Evolutionary conservation across 139 green algal genomes (phyloP), one percentile per base, ranked within the genome.

Genomic region (Chlamydomonas incerta): DNA sequence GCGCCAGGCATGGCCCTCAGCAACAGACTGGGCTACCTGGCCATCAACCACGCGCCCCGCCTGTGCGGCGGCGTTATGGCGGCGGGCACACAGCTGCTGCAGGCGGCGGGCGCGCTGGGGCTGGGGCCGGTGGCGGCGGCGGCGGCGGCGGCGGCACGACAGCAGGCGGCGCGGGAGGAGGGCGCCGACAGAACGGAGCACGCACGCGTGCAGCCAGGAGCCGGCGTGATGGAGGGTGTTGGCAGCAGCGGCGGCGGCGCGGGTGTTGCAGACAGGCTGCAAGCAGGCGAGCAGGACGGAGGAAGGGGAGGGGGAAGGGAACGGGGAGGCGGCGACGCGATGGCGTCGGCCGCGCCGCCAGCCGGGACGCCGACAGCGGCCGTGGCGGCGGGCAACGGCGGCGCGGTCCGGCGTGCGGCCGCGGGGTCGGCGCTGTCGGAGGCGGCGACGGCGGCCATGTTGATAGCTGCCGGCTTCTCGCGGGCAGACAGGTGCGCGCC

Each of bases 1-100:
- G 2, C 26, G 1, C 72, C 46, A 83, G 76, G 76, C 62, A 73
- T 83, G 76, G 37, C 76, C 1, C 29, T 73, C 0, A 65, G 60
- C 62, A 83, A 83, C 62, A 62, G 76, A 0, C 76, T 73, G 37
- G 62, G 60, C 41, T 83, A 60, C 76, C 60, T 73, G 37, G 76
- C 76, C 11, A 73, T 83, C 15, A 83, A 83, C 62, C 62, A 83
- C 76, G 24, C 29, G 62, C 76, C 76, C 4, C 10, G 28, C 26
- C 28, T 47, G 28, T 11, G 18, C 35, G 37, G 76, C 6, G 17
- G 28, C 29, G 17, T 28, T 28, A 37, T 83, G 76, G 62, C 33
- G 0, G 76, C 37, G 29, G 76, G 62, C 28, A 50, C 10, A 15
- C 17, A 17, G 13, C 18, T 35, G 62, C 37, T 83, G 14, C 14